Evolutionary conservation across 495 filamentous ascomycete genomes (phyloP).

Genomic region (Parathielavia hyrcaniae): DNA sequence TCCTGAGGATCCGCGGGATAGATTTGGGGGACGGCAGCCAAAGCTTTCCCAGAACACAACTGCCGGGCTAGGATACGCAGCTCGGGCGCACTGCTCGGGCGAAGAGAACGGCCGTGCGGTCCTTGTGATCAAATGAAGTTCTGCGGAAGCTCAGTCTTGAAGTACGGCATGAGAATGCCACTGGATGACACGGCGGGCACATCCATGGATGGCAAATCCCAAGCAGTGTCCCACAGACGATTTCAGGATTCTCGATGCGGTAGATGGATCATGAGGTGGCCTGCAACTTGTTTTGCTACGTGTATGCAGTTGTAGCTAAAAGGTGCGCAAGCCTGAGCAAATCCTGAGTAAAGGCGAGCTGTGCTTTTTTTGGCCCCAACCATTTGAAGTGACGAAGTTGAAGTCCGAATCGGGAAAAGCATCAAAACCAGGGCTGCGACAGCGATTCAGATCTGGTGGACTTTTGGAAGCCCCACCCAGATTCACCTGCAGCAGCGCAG

Average conservation of each 20-base stretch:
- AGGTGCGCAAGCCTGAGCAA: too few species aligned
- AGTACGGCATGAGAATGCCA: conserved; percentile 4
- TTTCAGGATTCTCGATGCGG: not conserved
- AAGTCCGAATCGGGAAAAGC: too few species aligned
- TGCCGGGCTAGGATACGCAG: not conserved
- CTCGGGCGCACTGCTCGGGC: not conserved
- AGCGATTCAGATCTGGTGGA: conserved; percentile 13
- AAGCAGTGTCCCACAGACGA: not conserved
- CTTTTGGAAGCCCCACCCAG: conserved; percentile 2
- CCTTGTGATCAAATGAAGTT: not conserved
- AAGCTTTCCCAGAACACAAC: not conserved
- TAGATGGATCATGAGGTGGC: not conserved
- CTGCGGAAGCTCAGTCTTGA: not conserved
- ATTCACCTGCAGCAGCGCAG: not conserved
- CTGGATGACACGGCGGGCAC: conserved; percentile 5
- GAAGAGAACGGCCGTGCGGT: not conserved
- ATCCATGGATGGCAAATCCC: not conserved
- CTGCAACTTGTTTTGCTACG: too few species aligned
- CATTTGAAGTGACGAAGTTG: too few species aligned
- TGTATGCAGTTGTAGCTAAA: too few species aligned
- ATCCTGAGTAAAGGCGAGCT: too few species aligned
- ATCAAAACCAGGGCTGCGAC: conserved; percentile 3
- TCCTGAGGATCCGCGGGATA: conserved; percentile 2
- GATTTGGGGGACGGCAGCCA: conserved; percentile 12
- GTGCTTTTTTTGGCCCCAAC: too few species aligned